phyloP scores from a whole-genome alignment of 2,329 filamentous ascomycete species.

The Penicillium sp. region DNA sequence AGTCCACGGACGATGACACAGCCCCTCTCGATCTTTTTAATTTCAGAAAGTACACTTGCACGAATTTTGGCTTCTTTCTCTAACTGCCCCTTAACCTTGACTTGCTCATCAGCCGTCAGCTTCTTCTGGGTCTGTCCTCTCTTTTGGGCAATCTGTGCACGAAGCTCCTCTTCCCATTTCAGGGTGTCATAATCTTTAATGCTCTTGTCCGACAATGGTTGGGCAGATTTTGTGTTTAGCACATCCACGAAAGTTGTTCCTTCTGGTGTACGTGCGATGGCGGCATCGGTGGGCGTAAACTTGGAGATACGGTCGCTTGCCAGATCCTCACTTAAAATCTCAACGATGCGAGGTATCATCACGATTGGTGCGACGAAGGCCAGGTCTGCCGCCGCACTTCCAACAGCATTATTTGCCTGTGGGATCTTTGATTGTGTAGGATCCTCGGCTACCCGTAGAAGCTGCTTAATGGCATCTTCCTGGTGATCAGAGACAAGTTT shows the following conservation, averaged over 20 bases:
- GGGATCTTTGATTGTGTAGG: constrained; percentile 32
- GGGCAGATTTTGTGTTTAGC: constrained; percentile 73
- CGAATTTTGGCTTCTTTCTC: constrained; percentile 81
- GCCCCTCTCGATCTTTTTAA: constrained; percentile 71
- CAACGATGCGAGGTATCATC: constrained; percentile 71
- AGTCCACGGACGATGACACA: constrained; percentile 81
- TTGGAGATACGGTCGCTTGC: constrained; percentile 64
- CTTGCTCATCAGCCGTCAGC: constrained; percentile 79
- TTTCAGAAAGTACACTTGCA: constrained; percentile 63
- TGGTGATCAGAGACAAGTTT: constrained; percentile 64
- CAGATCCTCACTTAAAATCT: constrained; percentile 70
- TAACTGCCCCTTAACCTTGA: constrained; percentile 86
- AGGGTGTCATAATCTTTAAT: constrained; percentile 92
- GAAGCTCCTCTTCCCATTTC: constrained; percentile 94
- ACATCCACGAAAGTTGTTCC: constrained; percentile 88
- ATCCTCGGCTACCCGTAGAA: constrained; percentile 53
- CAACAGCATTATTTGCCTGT: constrained; percentile 63
- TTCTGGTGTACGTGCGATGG: constrained; percentile 87
- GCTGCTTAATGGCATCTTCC: constrained; percentile 63
- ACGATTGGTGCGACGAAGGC: constrained; percentile 86
- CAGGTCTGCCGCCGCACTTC: constrained; percentile 80
- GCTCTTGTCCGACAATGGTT: constrained; percentile 73
- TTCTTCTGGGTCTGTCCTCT: constrained; percentile 83
- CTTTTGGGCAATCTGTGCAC: constrained; percentile 83
- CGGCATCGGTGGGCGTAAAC: constrained; percentile 81